A percentile compares a stretch with the other conserved stretches of the same genome.
Evolutionary conservation across 768 basidiomycete species (phyloP).

Genomic region (Leccinum uliginosum): DNA sequence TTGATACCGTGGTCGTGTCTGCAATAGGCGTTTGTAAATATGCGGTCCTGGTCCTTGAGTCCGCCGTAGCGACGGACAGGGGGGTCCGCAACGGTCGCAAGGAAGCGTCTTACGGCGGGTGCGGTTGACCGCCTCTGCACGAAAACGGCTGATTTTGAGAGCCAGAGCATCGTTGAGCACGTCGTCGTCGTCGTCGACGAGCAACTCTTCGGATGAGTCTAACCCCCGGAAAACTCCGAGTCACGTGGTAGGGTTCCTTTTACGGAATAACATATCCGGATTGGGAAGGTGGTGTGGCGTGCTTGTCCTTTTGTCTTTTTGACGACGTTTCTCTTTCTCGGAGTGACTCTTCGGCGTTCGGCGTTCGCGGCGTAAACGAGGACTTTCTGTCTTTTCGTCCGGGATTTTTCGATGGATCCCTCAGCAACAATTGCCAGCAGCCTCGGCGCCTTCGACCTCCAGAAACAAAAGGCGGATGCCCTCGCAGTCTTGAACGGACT

Average conservation of each 20-base stretch:
- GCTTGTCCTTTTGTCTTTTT: conserved; percentile 15
- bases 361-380: conserved; percentile 5
- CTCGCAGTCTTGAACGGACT: conserved; percentile 28
- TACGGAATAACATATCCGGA: conserved; percentile 1
- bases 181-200: conserved; percentile 10
- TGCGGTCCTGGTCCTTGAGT: conserved; percentile 89
- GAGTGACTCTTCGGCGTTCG: not conserved
- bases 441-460: conserved; percentile 19
- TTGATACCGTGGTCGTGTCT: conserved; percentile 90
- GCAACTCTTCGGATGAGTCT: not conserved
- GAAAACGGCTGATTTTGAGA: conserved; percentile 24
- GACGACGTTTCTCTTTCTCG: conserved; percentile 1
- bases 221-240: conserved; percentile 20
- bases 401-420: conserved; percentile 12
- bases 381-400: not conserved
- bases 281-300: conserved; percentile 9
- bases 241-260: conserved; percentile 30
- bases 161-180: conserved; percentile 24
- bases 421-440: conserved; percentile 11
- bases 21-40: conserved; percentile 88
- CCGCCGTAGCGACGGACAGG: conserved; percentile 92
- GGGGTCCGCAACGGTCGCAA: conserved; percentile 79
- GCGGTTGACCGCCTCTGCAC: conserved; percentile 17
- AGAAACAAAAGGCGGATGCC: conserved; percentile 29
- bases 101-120: conserved; percentile 13